Percentiles rank a stretch among this genome's conserved stretches.
phyloP scores from a whole-genome alignment of 169 alveolate species.

The Babesia bovis region DNA sequence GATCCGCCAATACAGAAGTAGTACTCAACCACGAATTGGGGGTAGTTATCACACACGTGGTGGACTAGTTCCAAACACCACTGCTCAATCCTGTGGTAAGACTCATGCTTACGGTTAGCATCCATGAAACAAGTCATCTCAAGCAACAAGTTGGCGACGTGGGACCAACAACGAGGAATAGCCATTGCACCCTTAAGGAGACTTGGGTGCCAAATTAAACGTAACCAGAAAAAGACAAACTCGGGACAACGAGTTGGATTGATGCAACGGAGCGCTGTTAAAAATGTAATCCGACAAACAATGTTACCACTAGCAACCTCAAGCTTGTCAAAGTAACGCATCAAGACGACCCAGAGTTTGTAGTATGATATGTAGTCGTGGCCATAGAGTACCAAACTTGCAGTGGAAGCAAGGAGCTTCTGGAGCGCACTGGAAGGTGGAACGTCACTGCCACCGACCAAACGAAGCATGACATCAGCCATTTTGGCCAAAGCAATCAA shows the following conservation, averaged over 20 bases:
- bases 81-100: constrained; percentile 13
- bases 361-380: constrained; percentile 74
- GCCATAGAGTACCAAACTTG: constrained; percentile 76
- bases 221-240: constrained; percentile 95
- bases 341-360: constrained; percentile 70
- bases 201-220: constrained; percentile 88
- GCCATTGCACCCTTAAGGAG: constrained; percentile 85
- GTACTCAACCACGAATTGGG: constrained; percentile 86
- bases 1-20: constrained; percentile 95
- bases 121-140: constrained; percentile 39
- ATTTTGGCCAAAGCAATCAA: constrained; percentile 78
- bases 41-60: constrained; percentile 45
- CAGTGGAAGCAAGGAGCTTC: constrained; percentile 73
- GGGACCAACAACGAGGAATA: constrained; percentile 76
- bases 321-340: constrained; percentile 73
- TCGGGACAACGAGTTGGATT: constrained; percentile 93
- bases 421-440: constrained; percentile 85
- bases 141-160: constrained; percentile 69
- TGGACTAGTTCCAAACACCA: constrained; percentile 66
- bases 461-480: constrained; percentile 82
- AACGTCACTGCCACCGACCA: constrained; percentile 83
- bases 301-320: constrained; percentile 66
- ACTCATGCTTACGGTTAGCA: constrained; percentile 13
- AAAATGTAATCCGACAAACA: constrained; percentile 72
- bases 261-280: constrained; percentile 70